Base-by-base conservation (phyloP, 352 stramenopile species). In the Phytophthora hibernalis region DNA sequence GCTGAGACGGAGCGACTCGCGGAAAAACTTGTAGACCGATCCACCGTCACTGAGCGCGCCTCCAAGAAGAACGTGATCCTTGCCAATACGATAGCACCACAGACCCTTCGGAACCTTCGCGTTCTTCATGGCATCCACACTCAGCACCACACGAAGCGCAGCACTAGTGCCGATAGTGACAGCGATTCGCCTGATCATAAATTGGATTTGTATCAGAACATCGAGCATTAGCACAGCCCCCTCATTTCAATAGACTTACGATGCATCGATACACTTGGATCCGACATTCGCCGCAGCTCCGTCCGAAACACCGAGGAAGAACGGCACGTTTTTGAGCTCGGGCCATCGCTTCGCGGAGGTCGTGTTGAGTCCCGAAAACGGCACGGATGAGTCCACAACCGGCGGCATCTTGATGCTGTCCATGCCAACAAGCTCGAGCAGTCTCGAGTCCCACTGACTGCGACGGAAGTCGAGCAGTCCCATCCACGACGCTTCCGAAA, bases 1-100 rank as follows among this genome's bases (percentile, higher is more conserved):
- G 8, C 63, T 69, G 13, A 94, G 54, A 30, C 63, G 70, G 65
- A 98, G 73, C 9, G 90, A 85, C 13, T 94, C 75, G 40, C 82
- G 72, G 49, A 93, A 89, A 80, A 97, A 99, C 54, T 97, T 91
- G 60, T 96, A 94, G 8, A 98, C 78, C n/a, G 91, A 98, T n/a
- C 95, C 96, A n/a, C 96, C 96, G 75, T 99, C 96, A 31, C 94
- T 98, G n/a, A 99, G 75, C 0, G 96, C 96, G 22, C 95, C 96
- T n/a, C 96, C 96, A 0, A 99, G 69, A 58, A 99, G 65, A 50
- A 98, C 64, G 20, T 90, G 80, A 33, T 92, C 68, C 20, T 81
- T 76, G 51, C 95, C 75, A 37, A 98, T 89, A 33, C 94, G 88
- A 71, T 98, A 99, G 74, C 94, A 98, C 86, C 96, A 99, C 15